Evolutionary conservation across 306 rosid species (phyloP).

Genomic region (Quercus mongolica): DNA sequence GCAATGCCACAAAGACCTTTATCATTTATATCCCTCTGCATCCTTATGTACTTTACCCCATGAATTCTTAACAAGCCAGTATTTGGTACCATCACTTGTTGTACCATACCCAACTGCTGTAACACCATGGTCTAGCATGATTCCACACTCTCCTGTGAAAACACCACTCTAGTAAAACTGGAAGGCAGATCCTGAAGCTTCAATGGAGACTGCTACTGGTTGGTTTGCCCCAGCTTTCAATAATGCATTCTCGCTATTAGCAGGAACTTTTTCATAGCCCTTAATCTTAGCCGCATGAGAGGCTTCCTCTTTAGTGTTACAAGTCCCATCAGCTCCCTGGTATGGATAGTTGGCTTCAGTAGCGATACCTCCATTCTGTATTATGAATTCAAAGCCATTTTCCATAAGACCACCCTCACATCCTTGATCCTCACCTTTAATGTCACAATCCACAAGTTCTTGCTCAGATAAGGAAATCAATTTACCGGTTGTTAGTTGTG

Average conservation of each 20-base stretch:
- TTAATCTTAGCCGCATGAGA: neutral
- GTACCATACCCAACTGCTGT: too few species aligned
- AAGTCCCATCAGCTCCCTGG: slow-evolving; percentile 1
- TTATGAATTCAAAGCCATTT: slow-evolving; percentile 13
- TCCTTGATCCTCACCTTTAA: neutral
- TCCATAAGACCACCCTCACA: slow-evolving; percentile 18
- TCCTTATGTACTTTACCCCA: slow-evolving; percentile 25
- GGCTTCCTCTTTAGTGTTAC: neutral
- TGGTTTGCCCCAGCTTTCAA: slow-evolving; percentile 25
- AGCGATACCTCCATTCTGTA: slow-evolving; percentile 11
- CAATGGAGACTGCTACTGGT: slow-evolving; percentile 15
- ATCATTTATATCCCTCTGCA: neutral
- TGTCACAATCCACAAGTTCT: slow-evolving; percentile 28
- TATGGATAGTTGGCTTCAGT: slow-evolving; percentile 25
- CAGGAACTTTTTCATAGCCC: slow-evolving; percentile 18
- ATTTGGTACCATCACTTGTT: too few species aligned
- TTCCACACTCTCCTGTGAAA: slow-evolving; percentile 6
- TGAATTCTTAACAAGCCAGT: too few species aligned
- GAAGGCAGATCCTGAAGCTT: neutral
- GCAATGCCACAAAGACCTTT: too few species aligned
- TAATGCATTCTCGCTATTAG: slow-evolving; percentile 5
- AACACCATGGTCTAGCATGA: neutral
- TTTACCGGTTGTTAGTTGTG: slow-evolving; percentile 6
- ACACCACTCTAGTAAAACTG: slow-evolving; percentile 23
- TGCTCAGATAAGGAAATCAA: slow-evolving; percentile 25